Evolutionary conservation across 192 early-diverging fungal genomes (phyloP).

Genomic region (Gryganskiella cystojenkinii): DNA sequence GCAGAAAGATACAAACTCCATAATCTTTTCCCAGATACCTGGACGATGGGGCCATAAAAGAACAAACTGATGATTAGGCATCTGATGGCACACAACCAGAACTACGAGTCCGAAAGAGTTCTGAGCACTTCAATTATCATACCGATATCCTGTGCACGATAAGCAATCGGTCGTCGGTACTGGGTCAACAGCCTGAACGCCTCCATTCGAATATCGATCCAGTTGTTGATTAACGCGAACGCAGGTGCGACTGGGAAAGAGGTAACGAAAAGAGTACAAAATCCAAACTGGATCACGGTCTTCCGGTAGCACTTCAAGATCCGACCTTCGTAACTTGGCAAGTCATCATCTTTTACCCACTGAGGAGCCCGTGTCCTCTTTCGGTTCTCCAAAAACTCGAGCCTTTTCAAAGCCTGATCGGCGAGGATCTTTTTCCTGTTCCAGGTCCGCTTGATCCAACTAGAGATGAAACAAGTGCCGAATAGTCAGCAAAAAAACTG

Average conservation of each 20-base stretch:
- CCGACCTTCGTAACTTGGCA: conserved; percentile 47
- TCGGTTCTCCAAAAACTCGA: conserved; percentile 5
- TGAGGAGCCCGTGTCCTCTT: conserved; percentile 35
- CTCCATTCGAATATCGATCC: conserved; percentile 69
- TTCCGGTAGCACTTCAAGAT: conserved; percentile 46
- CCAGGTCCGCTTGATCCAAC: conserved; percentile 34
- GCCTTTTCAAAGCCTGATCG: conserved; percentile 23
- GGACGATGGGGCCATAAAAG: background rate
- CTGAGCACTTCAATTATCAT: background rate
- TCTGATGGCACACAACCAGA: background rate
- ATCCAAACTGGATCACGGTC: conserved; percentile 76
- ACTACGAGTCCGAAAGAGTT: background rate
- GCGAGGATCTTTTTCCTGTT: conserved; percentile 41
- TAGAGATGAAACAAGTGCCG: background rate
- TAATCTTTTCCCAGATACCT: conserved; percentile 52
- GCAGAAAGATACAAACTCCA: conserved; percentile 40
- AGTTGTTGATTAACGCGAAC: conserved; percentile 70
- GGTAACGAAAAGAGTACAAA: conserved; percentile 71
- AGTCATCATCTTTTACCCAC: conserved; percentile 55
- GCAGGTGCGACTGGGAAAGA: conserved; percentile 78
- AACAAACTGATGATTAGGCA: background rate
- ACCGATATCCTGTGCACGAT: conserved; percentile 47
- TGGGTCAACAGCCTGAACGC: conserved; percentile 40
- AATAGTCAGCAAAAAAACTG: background rate
- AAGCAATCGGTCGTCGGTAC: conserved; percentile 36